Evolutionary conservation across 2,329 filamentous ascomycete species (phyloP).

Genomic region (Ophiostoma sp.): DNA sequence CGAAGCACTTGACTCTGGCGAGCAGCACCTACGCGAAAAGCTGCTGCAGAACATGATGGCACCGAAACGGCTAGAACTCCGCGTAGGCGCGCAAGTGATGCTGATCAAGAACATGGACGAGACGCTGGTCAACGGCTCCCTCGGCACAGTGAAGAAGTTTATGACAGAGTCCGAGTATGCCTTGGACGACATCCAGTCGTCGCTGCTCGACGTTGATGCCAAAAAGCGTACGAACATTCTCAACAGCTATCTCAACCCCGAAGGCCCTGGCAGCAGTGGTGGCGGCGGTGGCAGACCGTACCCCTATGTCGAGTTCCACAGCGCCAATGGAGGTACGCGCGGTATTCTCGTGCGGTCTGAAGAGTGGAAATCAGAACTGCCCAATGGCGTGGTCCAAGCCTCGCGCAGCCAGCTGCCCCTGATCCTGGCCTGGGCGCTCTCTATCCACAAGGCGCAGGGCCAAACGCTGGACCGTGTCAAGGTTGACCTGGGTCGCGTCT

Average conservation of each 20-base stretch:
- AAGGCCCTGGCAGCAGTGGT: slow-evolving; percentile 32
- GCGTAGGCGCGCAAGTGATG: slow-evolving; percentile 95
- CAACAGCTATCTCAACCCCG: slow-evolving; percentile 38
- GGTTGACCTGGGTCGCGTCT: slow-evolving; percentile 84
- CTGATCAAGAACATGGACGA: slow-evolving; percentile 99
- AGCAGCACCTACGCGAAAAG: slow-evolving; percentile 65
- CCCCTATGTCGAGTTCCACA: slow-evolving; percentile 78
- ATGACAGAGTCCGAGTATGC: slow-evolving; percentile 49
- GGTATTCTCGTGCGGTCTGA: slow-evolving; percentile 79
- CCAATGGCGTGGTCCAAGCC: slow-evolving; percentile 88
- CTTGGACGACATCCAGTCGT: slow-evolving; percentile 16
- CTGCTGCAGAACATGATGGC: slow-evolving; percentile 90
- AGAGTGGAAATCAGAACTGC: slow-evolving; percentile 95
- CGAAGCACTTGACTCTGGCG: slow-evolving; percentile 70
- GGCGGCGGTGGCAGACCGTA: slow-evolving; percentile 39
- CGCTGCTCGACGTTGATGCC: slow-evolving; percentile 38
- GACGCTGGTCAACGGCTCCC: slow-evolving; percentile 83
- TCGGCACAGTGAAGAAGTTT: slow-evolving; percentile 79
- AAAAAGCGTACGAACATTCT: slow-evolving; percentile 54
- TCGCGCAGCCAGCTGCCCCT: slow-evolving; percentile 76
- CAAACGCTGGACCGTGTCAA: slow-evolving; percentile 92
- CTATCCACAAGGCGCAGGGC: slow-evolving; percentile 96
- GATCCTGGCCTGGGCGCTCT: slow-evolving; percentile 93
- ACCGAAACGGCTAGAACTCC: slow-evolving; percentile 70
- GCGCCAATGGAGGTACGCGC: slow-evolving; percentile 69